Percentiles rank a stretch among this genome's conserved stretches.
Evolutionary conservation across 306 rosid species (phyloP).

Genomic region (Acacia acuminata): DNA sequence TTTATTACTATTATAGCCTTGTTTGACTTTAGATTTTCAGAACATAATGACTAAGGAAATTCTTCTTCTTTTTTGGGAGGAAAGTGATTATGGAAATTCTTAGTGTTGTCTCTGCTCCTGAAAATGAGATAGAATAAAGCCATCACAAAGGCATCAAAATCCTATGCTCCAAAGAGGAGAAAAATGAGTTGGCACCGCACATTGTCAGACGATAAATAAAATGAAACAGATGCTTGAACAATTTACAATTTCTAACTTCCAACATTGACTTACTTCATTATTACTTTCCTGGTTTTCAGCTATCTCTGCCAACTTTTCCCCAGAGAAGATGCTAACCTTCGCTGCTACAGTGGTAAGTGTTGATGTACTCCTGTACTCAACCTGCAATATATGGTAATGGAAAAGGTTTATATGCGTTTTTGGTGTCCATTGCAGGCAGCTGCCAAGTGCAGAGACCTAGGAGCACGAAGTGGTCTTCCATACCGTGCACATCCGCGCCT

Average conservation of each 20-base stretch:
- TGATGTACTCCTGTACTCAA: constrained; percentile 20
- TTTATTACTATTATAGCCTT: too few species aligned
- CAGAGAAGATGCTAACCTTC: constrained; percentile 80
- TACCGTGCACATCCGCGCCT: constrained; percentile 57
- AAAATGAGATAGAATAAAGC: not conserved
- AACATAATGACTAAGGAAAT: not conserved
- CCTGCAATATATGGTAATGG: not conserved
- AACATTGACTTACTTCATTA: not conserved
- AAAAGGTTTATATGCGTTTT: constrained; percentile 18
- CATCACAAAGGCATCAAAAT: not conserved
- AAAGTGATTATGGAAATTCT: not conserved
- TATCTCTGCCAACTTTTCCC: constrained; percentile 69
- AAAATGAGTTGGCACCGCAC: not conserved
- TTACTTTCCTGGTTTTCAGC: constrained; percentile 47
- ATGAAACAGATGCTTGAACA: not conserved
- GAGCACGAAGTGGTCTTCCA: constrained; percentile 93
- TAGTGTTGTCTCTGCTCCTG: not conserved
- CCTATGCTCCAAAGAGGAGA: not conserved
- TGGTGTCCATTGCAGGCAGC: constrained; percentile 70
- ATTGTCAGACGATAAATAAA: not conserved
- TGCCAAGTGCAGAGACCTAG: constrained; percentile 75
- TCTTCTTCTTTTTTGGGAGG: not conserved
- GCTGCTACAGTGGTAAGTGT: constrained; percentile 80
- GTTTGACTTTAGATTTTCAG: not conserved
- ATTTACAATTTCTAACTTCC: not conserved